Base-by-base conservation (phyloP, 495 filamentous ascomycete species). In the Pyrenula massariospora region DNA sequence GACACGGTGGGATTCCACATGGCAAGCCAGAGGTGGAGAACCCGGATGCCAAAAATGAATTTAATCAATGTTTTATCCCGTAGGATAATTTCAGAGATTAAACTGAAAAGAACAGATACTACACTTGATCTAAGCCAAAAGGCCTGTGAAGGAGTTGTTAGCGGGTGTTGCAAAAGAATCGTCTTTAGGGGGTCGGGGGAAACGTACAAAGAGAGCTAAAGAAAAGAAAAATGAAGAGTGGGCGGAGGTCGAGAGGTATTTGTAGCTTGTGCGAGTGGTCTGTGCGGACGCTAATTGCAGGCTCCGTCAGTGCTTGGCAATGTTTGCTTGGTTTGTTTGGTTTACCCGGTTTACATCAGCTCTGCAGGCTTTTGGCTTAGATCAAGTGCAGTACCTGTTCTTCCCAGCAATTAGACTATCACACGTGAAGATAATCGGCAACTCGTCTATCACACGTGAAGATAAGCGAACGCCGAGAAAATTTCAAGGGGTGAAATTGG, bases 21-120 rank as follows among this genome's bases (percentile, higher is more conserved):
- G 77, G 85, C 88, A 89, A 92, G 88, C 86, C 82, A 89, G 86
- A 84, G 86, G 80, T 71, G 70, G 66, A 57, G 68, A 5, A 10
- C 50, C 61, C 84, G 56, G 55, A 60, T 53, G 70, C 61, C 77
- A 79, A 88, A 89, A 88, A 91, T 88, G 77, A 79, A 84, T 80
- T 81, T 88, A 91, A 91, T 88, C 84, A 84, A 77, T 77, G 81
- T 80, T 86, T 78, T 79, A 75, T 76, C 77, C 82, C 76, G 73
- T 85, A 81, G 83, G 70, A 73, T 68, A 75, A 75, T 80, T 81
- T 80, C 78, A 81, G 78, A 80, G 77, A 80, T 91, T 90, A 91
- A 89, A 91, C 87, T 92, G 86, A 91, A 91, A 91, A 94, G 89
- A 94, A 94, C 89, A 94, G 89, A 93, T 95, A 93, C 88, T 92